A percentile compares a stretch with the other conserved stretches of the same genome.
Conservation (phyloP, 2,329 filamentous ascomycete genomes). For the Claviceps pusilla region DNA sequence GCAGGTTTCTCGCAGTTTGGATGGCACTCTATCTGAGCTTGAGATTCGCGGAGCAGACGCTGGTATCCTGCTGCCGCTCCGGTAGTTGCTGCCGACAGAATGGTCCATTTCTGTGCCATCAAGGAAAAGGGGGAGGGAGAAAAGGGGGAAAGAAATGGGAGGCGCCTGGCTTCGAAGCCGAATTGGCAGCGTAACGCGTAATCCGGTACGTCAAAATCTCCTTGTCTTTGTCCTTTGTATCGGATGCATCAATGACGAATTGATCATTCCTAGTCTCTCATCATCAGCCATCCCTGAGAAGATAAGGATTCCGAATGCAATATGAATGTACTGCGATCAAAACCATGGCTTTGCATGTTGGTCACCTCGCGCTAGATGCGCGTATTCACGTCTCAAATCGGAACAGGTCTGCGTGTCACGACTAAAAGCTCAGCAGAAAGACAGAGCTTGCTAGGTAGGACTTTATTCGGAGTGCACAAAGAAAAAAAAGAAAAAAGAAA, state of each 20-base stretch:
- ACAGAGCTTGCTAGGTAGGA: neutral
- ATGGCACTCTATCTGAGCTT: neutral
- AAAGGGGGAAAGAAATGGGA: neutral
- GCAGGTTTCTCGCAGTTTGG: slow-evolving; percentile 21
- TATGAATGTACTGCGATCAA: neutral
- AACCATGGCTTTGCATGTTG: neutral
- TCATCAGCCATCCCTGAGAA: neutral
- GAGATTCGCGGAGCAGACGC: neutral
- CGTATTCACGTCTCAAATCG: neutral
- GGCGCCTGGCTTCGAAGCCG: neutral
- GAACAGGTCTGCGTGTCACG: neutral
- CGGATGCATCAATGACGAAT: neutral
- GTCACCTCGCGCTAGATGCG: neutral
- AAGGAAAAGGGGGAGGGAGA: neutral
- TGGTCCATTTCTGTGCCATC: neutral
- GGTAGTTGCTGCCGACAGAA: neutral
- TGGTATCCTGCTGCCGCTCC: neutral
- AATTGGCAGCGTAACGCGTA: neutral
- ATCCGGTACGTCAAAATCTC: neutral
- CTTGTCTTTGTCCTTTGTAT: neutral
- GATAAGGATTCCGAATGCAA: neutral
- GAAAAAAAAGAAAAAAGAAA: neutral
- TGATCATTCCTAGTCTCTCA: neutral
- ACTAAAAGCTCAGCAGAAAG: neutral
- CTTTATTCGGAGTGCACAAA: neutral